phyloP scores from a whole-genome alignment of 2,329 filamentous ascomycete species.

The Pseudocercospora fijiensis region DNA sequence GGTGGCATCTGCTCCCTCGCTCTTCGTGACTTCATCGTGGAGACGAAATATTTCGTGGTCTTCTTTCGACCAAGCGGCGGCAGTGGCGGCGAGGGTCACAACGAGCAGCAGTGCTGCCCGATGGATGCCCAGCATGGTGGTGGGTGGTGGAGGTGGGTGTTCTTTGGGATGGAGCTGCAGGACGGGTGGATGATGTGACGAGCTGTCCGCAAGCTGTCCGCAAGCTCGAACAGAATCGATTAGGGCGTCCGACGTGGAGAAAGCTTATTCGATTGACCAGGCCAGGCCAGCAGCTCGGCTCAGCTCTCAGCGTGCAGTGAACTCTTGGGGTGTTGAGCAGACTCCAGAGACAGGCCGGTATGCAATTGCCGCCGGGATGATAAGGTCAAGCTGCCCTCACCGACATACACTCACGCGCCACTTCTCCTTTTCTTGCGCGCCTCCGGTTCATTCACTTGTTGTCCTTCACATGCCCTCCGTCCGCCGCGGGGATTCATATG shows the following conservation, averaged over 20 bases:
- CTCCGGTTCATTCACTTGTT: not conserved
- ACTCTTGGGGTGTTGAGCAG: not conserved
- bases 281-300: no score
- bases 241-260: not conserved
- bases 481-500: not conserved
- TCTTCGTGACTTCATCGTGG: constrained; percentile 75
- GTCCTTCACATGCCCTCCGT: not conserved
- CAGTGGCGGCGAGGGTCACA: constrained; percentile 64
- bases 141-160: constrained; percentile 5
- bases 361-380: not conserved
- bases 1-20: constrained; percentile 74
- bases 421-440: not conserved
- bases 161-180: constrained; percentile 13
- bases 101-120: constrained; percentile 64
- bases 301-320: not conserved
- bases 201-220: not conserved
- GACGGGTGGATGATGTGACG: constrained; percentile 4
- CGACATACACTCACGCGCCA: not conserved
- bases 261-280: not conserved
- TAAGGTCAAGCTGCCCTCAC: not conserved
- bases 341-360: not conserved
- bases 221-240: not conserved
- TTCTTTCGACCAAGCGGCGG: constrained; percentile 85
- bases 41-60: constrained; percentile 98
- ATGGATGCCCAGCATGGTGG: constrained; percentile 67